A percentile compares a stretch with the other conserved stretches of the same genome.
These are phyloP conservation scores for Mucor irregularis DNA, from an alignment of 371 early-diverging fungal genomes.

Conservation along the genomic window DNA sequence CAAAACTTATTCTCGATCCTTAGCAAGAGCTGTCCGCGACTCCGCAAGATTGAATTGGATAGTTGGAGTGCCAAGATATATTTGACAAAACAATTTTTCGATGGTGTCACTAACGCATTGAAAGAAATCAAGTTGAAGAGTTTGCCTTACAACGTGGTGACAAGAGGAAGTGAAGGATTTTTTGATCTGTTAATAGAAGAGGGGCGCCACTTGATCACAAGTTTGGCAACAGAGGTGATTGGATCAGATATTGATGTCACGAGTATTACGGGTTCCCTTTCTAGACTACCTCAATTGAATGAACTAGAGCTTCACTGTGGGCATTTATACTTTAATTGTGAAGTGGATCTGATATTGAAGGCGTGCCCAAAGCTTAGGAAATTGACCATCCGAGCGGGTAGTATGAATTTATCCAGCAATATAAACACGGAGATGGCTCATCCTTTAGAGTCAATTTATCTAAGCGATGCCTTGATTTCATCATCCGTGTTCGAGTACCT, in stretches of 20 bases:
- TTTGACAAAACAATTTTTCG: conserved; percentile 2
- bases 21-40: background rate
- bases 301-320: conserved; percentile 9
- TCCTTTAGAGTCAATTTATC: background rate
- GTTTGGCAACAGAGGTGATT: conserved; percentile 11
- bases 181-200: background rate
- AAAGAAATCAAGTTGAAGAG: conserved; percentile 4
- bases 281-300: background rate
- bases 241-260: background rate
- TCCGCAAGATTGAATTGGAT: conserved; percentile 4
- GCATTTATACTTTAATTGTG: conserved; percentile 7
- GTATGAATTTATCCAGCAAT: background rate
- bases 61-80: conserved; percentile 1
- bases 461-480: conserved; percentile 1
- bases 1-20: background rate
- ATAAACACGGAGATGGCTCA: background rate
- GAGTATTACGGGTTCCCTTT: background rate
- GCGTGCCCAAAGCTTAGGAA: background rate
- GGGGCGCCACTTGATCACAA: background rate
- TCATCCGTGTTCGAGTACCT: conserved; percentile 2
- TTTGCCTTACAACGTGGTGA: background rate
- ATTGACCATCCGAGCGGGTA: conserved; percentile 5
- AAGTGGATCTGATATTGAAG: background rate
- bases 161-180: background rate
- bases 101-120: background rate